Evolutionary conservation across 345 rosid genomes (phyloP), one percentile per base, ranked within the genome.

Genomic region (Microthlaspi erraticum): DNA sequence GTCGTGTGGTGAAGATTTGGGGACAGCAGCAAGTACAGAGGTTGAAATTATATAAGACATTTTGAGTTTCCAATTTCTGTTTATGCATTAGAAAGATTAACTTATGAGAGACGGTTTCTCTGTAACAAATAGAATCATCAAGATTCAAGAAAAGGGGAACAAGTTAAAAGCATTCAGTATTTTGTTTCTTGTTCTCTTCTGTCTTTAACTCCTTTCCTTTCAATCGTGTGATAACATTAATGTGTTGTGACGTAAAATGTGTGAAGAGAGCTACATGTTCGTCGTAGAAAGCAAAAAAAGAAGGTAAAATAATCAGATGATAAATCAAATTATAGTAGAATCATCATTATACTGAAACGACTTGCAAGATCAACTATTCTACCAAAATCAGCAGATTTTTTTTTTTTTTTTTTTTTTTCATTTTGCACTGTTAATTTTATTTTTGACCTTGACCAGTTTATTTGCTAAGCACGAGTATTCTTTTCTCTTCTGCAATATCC

Each of bases 1-100:
- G 44, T 68, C 46, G 18, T 50, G 41, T 18, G 20, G 43, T 6
- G 44, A 41, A 64, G 71, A 64, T 17, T 10, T 73, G 66, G 42
- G 38, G 42, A 45, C 50, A 55, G 20, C n/a, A 29, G 20, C n/a
- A 29, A 65, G 77, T 73, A 65, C 60, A 73, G 60, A 49, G 19
- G 13, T 58, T 65, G 58, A 19, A 2, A 57, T 10, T 39, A 41
- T 45, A 20, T 45, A 20, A 7, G 17, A 31, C 56, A 63, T 34
- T 42, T 52, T 70, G 68, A 54, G 56, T 63, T 63, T 64, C 60
- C 71, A n/a, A 7, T 57, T 31, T 65, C 10, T 49, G 57, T 65
- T 38, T 49, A 66, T 73, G 72, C 72, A 38, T 49, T 65, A 73
- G 77, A 59, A 57, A 65, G 45, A 10, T 56, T 18, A 48, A 45